Conservation (phyloP, 768 basidiomycete species). For the Tylopilus sp. region DNA sequence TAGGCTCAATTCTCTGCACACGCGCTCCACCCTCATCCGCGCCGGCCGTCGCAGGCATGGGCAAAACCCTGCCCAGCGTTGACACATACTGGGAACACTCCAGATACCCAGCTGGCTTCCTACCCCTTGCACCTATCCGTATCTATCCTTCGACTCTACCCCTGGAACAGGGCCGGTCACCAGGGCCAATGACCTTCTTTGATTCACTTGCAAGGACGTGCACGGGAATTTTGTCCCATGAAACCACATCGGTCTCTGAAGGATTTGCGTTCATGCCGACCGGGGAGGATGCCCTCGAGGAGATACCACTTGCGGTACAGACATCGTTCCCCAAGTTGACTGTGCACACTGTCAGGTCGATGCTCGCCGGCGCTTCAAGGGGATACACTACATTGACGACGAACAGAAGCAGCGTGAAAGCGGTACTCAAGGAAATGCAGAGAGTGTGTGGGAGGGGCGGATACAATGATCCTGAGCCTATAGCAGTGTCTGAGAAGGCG, state of each 20-base stretch:
- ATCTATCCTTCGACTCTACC: slow-evolving; percentile 40
- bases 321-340: slow-evolving; percentile 61
- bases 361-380: slow-evolving; percentile 62
- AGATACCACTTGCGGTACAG: slow-evolving; percentile 52
- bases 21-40: slow-evolving; percentile 10
- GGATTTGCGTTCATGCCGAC: neutral
- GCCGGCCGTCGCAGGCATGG: neutral
- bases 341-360: slow-evolving; percentile 71
- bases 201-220: slow-evolving; percentile 50
- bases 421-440: slow-evolving; percentile 67
- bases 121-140: slow-evolving; percentile 57
- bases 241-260: slow-evolving; percentile 18
- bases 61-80: slow-evolving; percentile 20
- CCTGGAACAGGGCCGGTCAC: neutral
- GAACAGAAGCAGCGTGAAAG: slow-evolving; percentile 74
- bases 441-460: slow-evolving; percentile 11
- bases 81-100: slow-evolving; percentile 61
- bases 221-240: slow-evolving; percentile 48
- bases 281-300: slow-evolving; percentile 15
- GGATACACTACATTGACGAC: slow-evolving; percentile 90
- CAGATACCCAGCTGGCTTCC: slow-evolving; percentile 48
- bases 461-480: slow-evolving; percentile 8
- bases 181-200: slow-evolving; percentile 36
- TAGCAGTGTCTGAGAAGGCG: slow-evolving; percentile 24
- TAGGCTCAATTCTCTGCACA: slow-evolving; percentile 30